Conservation (phyloP, 2,329 filamentous ascomycete species). For the Monosporascus sp. region DNA sequence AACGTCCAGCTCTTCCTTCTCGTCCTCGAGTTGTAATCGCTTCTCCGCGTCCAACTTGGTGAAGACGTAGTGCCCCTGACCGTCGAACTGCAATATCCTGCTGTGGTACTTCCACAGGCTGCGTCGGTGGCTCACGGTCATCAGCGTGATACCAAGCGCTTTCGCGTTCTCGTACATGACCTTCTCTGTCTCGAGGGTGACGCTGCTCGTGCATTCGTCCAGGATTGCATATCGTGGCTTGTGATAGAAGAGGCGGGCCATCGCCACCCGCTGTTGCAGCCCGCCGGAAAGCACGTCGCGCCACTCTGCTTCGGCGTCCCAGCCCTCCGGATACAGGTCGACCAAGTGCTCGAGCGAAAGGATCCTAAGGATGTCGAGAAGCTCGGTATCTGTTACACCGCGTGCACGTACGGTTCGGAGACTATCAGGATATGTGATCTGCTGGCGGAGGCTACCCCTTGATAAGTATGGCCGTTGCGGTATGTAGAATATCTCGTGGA, state of each 20-base stretch:
- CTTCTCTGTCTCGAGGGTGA: conserved; percentile 92
- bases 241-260: conserved; percentile 95
- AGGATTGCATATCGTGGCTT: conserved; percentile 88
- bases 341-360: conserved; percentile 83
- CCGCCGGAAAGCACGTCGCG: conserved; percentile 88
- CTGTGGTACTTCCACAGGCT: conserved; percentile 97
- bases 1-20: conserved; percentile 90
- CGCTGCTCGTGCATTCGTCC: conserved; percentile 91
- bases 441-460: conserved; percentile 85
- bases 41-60: conserved; percentile 83
- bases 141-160: conserved; percentile 82
- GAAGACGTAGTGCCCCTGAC: conserved; percentile 87
- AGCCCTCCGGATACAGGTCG: conserved; percentile 69
- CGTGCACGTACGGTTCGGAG: conserved; percentile 82
- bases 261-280: conserved; percentile 91
- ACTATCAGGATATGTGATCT: conserved; percentile 93
- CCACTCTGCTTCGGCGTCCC: conserved; percentile 96
- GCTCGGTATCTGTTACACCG: conserved; percentile 74
- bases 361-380: conserved; percentile 69
- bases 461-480: conserved; percentile 93
- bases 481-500: conserved; percentile 95
- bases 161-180: conserved; percentile 98
- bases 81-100: conserved; percentile 93
- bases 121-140: conserved; percentile 89
- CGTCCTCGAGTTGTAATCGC: conserved; percentile 83